Conservation (phyloP, 1,139 yeast genomes). For the Debaryomyces nepalensis region DNA sequence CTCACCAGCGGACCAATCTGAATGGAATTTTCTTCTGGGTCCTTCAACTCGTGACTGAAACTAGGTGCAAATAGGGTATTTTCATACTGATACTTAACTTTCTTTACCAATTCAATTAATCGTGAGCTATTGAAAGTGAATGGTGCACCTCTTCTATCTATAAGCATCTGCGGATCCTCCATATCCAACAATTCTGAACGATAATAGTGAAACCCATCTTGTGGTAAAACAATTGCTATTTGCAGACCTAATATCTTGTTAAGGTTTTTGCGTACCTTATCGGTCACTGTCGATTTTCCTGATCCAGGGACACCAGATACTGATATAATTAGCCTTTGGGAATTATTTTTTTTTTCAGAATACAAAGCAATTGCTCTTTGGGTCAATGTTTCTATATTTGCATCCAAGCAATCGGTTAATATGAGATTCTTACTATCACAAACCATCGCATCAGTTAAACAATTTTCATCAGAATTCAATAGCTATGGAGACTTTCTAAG, state of each 20-base stretch:
- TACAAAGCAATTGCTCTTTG: slow-evolving; percentile 6
- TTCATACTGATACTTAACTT: slow-evolving; percentile 13
- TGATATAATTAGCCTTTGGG: slow-evolving; percentile 17
- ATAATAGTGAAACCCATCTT: slow-evolving; percentile 26
- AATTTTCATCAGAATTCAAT: too few relatives aligned
- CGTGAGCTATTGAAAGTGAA: slow-evolving; percentile 23
- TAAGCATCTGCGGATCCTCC: slow-evolving; percentile 20
- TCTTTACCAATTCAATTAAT: slow-evolving; percentile 17
- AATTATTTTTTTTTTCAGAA: neutral
- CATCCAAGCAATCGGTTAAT: neutral
- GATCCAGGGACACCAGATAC: slow-evolving; percentile 33
- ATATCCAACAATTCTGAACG: slow-evolving; percentile 20
- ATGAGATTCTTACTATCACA: too few relatives aligned
- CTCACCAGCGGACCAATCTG: slow-evolving; percentile 17
- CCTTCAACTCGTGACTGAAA: slow-evolving; percentile 24
- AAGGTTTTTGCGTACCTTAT: slow-evolving; percentile 11
- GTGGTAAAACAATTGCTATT: slow-evolving; percentile 11
- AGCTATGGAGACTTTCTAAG: too few relatives aligned
- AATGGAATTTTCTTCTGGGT: slow-evolving; percentile 23
- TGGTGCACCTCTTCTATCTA: slow-evolving; percentile 28
- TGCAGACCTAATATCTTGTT: slow-evolving; percentile 7
- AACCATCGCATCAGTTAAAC: too few relatives aligned
- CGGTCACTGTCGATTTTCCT: slow-evolving; percentile 26
- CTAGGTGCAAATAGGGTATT: slow-evolving; percentile 19
- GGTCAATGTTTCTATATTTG: slow-evolving; percentile 5